Percentiles rank a stretch among this genome's conserved stretches.
Evolutionary conservation across 139 green algal genomes (phyloP).

Genomic region (Chlorella vulgaris): DNA sequence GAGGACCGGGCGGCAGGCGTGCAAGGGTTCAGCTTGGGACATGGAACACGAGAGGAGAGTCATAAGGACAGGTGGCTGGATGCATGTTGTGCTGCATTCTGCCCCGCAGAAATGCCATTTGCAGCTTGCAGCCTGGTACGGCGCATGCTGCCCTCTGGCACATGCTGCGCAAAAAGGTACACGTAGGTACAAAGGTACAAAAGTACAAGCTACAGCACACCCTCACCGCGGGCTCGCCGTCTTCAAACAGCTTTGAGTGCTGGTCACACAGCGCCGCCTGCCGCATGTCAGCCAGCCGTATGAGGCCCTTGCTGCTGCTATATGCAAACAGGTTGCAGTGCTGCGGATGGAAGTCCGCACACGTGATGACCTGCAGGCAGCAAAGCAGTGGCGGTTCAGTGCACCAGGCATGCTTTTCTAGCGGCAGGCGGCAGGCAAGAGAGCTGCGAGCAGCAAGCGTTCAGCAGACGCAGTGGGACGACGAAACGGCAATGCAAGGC

Average conservation of each 20-base stretch:
- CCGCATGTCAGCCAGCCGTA: constrained; percentile 95
- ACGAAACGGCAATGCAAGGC: no score
- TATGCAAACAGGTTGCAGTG: constrained; percentile 95
- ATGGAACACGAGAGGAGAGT: neutral
- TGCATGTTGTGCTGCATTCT: no score
- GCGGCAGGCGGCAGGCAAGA: neutral
- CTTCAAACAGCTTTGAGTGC: constrained; percentile 84
- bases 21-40: neutral
- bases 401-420: no score
- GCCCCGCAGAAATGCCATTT: no score
- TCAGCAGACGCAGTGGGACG: no score
- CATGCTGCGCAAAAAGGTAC: neutral
- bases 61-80: neutral
- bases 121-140: no score
- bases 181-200: neutral
- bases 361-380: constrained; percentile 91
- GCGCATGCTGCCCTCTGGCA: neutral
- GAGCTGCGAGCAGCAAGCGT: neutral
- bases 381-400: neutral
- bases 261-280: constrained; percentile 87
- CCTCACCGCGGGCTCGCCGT: constrained; percentile 57
- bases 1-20: neutral
- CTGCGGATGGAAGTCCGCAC: constrained; percentile 92
- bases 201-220: neutral
- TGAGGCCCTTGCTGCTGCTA: constrained; percentile 93